These are phyloP conservation scores for Diversispora eburnea DNA, from an alignment of 192 early-diverging fungal genomes.

Conservation along the genomic window DNA sequence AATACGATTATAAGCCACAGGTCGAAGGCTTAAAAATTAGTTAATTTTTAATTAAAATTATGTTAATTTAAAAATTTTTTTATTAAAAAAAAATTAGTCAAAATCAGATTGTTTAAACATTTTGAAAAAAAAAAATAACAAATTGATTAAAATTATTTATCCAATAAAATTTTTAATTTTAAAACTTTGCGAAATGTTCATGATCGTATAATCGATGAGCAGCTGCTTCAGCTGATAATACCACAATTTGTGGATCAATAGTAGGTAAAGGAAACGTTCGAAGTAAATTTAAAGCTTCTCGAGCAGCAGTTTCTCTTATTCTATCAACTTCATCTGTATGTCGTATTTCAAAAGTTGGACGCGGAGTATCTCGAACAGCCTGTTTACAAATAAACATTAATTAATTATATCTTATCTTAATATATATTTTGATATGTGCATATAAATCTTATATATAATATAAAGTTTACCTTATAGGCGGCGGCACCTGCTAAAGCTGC, in stretches of 20 bases:
- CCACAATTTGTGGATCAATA: constrained; percentile 14
- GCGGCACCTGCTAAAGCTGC: constrained; percentile 24
- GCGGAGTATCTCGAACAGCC: constrained; percentile 6
- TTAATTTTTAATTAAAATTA: too few relatives aligned
- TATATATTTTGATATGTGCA: neutral
- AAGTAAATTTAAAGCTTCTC: constrained; percentile 12
- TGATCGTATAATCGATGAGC: constrained; percentile 28
- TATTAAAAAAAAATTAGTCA: too few relatives aligned
- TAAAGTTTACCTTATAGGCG: constrained; percentile 18
- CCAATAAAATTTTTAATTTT: too few relatives aligned
- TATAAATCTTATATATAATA: neutral
- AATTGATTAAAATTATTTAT: too few relatives aligned
- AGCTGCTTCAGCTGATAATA: constrained; percentile 26
- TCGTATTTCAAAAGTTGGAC: too few relatives aligned
- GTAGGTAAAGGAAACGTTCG: constrained; percentile 2
- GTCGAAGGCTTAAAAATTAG: too few relatives aligned
- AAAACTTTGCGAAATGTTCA: neutral
- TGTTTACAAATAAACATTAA: neutral
- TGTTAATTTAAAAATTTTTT: too few relatives aligned
- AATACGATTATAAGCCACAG: too few relatives aligned
- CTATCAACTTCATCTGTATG: neutral
- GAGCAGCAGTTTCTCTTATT: constrained; percentile 1
- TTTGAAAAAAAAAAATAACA: too few relatives aligned
- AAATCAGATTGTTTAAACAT: too few relatives aligned
- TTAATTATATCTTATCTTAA: neutral